Conservation (phyloP, 75 land plant species). For the Picea glauca region DNA sequence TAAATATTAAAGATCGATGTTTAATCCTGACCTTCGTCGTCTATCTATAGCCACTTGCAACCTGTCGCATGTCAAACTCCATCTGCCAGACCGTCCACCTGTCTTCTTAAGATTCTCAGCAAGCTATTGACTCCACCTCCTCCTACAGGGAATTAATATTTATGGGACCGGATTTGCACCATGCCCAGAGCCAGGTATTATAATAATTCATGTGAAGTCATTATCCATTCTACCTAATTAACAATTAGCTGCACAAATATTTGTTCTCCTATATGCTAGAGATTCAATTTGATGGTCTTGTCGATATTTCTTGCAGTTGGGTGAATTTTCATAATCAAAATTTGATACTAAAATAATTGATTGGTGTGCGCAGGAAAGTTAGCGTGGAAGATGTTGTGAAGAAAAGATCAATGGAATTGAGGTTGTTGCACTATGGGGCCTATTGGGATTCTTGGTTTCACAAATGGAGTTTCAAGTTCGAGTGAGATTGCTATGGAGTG, state of each 20-base stretch:
- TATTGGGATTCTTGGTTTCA: constrained; percentile 87
- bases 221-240: neutral
- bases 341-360: neutral
- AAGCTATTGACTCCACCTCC: too few relatives aligned
- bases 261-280: neutral
- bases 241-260: neutral
- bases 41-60: too few relatives aligned
- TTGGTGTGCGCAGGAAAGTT: constrained; percentile 46
- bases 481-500: constrained; percentile 70
- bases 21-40: too few relatives aligned
- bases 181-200: constrained; percentile 58
- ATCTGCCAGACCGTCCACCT: too few relatives aligned
- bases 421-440: constrained; percentile 69
- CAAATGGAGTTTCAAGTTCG: constrained; percentile 80
- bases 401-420: constrained; percentile 54
- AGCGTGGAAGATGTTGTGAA: constrained; percentile 73
- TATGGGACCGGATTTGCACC: constrained; percentile 89
- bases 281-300: too few relatives aligned
- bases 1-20: too few relatives aligned
- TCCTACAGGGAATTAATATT: too few relatives aligned
- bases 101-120: too few relatives aligned
- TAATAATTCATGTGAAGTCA: neutral
- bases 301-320: neutral
- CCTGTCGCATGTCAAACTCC: too few relatives aligned
- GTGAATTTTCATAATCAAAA: neutral